A percentile compares a stretch with the other conserved stretches of the same genome.
Evolutionary conservation across 2,329 filamentous ascomycete genomes (phyloP).

Genomic region (Pyrenophora tritici-repentis): DNA sequence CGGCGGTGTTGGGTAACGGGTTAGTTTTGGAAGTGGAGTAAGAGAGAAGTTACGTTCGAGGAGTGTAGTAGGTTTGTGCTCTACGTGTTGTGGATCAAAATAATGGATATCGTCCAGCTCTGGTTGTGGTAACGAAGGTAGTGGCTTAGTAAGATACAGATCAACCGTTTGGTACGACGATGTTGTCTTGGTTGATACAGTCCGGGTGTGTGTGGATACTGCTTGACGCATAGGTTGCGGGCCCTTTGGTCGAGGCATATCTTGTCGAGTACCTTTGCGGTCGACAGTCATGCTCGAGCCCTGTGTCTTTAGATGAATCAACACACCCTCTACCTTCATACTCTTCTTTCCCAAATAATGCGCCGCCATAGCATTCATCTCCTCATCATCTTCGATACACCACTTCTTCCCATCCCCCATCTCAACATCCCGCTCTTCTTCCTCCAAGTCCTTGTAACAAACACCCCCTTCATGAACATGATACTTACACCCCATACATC

Average conservation of each 20-base stretch:
- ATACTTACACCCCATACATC: conserved; percentile 7
- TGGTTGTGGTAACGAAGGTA: neutral
- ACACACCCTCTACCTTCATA: neutral
- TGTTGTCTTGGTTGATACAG: too few relatives aligned
- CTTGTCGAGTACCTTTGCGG: neutral
- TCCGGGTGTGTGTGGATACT: too few relatives aligned
- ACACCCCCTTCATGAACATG: conserved; percentile 9
- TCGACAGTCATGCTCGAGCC: too few relatives aligned
- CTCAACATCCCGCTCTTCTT: neutral
- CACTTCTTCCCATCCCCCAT: neutral
- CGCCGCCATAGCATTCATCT: conserved; percentile 1
- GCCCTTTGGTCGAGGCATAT: too few relatives aligned
- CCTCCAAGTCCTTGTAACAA: conserved; percentile 7
- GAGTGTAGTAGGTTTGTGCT: neutral
- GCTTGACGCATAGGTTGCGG: too few relatives aligned
- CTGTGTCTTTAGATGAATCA: too few relatives aligned
- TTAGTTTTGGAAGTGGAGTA: neutral
- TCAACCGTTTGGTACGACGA: too few relatives aligned
- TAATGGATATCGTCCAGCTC: too few relatives aligned
- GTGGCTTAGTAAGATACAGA: neutral
- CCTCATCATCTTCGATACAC: neutral
- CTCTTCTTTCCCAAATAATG: neutral
- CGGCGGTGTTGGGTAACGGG: neutral
- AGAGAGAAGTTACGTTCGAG: neutral
- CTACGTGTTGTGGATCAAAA: neutral